Evolutionary conservation across 2,329 filamentous ascomycete genomes (phyloP), one percentile per base, ranked within the genome.

Genomic region (Colletotrichum sidae): DNA sequence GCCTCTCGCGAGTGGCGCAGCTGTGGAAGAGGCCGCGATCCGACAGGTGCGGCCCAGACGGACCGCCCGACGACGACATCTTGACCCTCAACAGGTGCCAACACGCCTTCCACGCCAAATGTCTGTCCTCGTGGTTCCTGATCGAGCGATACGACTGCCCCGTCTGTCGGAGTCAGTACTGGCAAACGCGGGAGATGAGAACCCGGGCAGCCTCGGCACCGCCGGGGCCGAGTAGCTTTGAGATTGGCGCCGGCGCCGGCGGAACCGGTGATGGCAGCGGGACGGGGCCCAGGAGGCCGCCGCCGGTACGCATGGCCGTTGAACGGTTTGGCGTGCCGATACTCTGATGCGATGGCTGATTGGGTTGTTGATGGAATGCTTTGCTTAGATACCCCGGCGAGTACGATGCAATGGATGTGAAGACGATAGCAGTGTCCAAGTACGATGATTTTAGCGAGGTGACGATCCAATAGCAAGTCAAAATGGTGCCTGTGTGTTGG

Each of bases 31-130:
- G 44, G 8, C 13, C 25, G n/a, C n/a, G 11, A 42, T 11, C 38
- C 37, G 12, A 11, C 49, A 33, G 17, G 17, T 17, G 39, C 12
- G 17, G 50, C 12, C 7, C n/a, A 9, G 45, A 33, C 44, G 57
- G 55, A 4, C 42, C 42, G 17, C 69, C 73, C 6, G 72, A 76
- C 46, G 52, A 62, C 55, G 76, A 80, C 4, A 69, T 80, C 4
- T 37, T 82, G 54, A 76, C 72, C 50, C 67, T 80, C 52, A 77
- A 77, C 47, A 69, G 57, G 17, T 82, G 79, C 45, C 73, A 72
- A 1, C 80, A 81, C 46, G 69, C 73, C 2, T 82, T 80, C 57
- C 79, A 81, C 67, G 73, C 76, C 6, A 73, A 72, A 8, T 81
- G 80, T 33, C 71, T 82, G 33, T 75, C 73, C 2, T 75, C 73